These are phyloP conservation scores for Fusarium tupiense DNA, from an alignment of 2,329 filamentous ascomycete species.

Conservation along the genomic window DNA sequence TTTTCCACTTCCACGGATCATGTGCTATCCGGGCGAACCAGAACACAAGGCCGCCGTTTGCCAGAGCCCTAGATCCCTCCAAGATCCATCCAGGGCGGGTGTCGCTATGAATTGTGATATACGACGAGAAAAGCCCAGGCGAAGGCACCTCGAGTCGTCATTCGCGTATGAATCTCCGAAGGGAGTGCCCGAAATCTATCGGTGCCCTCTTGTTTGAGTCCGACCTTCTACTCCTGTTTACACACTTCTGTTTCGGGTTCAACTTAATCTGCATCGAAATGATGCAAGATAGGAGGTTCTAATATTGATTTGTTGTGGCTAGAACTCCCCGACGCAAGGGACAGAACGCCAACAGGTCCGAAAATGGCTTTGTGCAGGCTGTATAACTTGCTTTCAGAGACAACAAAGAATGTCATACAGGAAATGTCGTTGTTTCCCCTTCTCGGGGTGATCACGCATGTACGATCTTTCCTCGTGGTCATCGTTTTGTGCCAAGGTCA, in stretches of 20 bases:
- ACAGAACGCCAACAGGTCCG: background rate
- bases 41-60: constrained; percentile 7
- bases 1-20: constrained; percentile 19
- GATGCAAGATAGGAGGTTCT: constrained; percentile 36
- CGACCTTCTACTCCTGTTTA: background rate
- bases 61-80: constrained; percentile 9
- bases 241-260: constrained; percentile 2
- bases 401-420: background rate
- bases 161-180: background rate
- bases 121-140: constrained; percentile 21
- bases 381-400: background rate
- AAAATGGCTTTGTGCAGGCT: constrained; percentile 11
- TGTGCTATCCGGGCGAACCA: constrained; percentile 22
- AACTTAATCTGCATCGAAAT: constrained; percentile 23
- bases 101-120: constrained; percentile 37
- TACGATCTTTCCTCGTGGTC: constrained; percentile 5
- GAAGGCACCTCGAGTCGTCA: background rate
- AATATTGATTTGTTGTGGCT: constrained; percentile 1
- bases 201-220: constrained; percentile 16
- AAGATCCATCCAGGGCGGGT: constrained; percentile 10
- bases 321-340: constrained; percentile 35
- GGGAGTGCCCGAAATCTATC: constrained; percentile 40
- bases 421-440: background rate
- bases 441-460: constrained; percentile 7
- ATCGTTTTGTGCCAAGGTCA: background rate